phyloP scores from a whole-genome alignment of 192 early-diverging fungal genomes.

The Backusella australiensis region DNA sequence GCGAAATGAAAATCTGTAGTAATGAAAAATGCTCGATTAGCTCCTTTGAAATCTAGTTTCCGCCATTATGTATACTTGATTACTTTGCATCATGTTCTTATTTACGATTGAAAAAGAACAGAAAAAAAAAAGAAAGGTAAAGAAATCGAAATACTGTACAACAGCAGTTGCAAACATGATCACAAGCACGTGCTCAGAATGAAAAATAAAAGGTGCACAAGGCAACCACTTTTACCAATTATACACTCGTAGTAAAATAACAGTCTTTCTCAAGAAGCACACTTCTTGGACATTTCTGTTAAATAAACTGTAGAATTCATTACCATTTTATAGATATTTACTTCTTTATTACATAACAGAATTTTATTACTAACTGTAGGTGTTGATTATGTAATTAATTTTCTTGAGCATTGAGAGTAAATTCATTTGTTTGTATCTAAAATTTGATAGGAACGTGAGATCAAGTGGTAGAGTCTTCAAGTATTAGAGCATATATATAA shows the following conservation, averaged over 20 bases:
- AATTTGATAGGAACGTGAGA: not conserved
- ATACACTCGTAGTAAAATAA: not conserved
- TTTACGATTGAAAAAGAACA: not conserved
- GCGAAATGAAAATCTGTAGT: not conserved
- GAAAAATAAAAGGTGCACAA: not conserved
- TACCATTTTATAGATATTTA: not conserved
- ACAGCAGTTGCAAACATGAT: not conserved
- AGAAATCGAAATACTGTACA: not conserved
- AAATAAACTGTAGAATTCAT: not conserved
- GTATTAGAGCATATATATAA: not conserved
- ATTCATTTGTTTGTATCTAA: not conserved
- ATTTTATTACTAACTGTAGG: not conserved
- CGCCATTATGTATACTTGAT: not conserved
- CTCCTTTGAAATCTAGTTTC: not conserved
- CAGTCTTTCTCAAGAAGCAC: not conserved
- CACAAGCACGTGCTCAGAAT: not conserved
- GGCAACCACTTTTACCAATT: not conserved
- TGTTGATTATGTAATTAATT: too few relatives aligned
- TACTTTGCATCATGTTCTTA: not conserved
- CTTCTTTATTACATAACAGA: not conserved
- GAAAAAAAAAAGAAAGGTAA: not conserved
- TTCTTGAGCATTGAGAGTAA: not conserved
- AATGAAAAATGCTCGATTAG: not conserved
- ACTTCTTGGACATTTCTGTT: not conserved
- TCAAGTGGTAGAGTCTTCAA: not conserved